Base-by-base conservation (phyloP, 345 rosid genomes). In the Aethionema arabicum region DNA sequence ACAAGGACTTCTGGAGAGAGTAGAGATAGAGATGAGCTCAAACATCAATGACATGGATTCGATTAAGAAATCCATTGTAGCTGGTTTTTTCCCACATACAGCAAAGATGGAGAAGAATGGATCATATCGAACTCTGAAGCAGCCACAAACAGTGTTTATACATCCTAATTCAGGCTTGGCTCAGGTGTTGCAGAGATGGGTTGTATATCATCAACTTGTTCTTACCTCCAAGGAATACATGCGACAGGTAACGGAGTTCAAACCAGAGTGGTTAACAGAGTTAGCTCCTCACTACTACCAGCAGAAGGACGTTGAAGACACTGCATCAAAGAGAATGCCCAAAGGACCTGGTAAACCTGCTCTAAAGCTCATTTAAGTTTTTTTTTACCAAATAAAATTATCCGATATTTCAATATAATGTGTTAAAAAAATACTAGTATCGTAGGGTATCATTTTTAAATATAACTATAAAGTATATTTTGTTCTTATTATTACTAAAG, bases 251-350 rank as follows among this genome's bases (percentile, higher is more conserved):
- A 86, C 96, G 11, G 97, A 95, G 68, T 84, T 90, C 66, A 95
- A 88, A 74, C 99, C 99, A 4, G 99, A 95, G 36, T 95, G 99
- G 97, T 79, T 95, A 76, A 87, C 88, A 47, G 99, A 95, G 77
- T 84, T 90, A 73, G 97, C 96, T 11, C 99, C 97, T 1, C 97
- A 95, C 60, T 95, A 74, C 72, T 95, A 90, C 81, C 96, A 95
- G 79, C 63, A 70, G 72, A 90, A 95, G 83, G 99, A 95, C 64
- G 99, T 95, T 32, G 99, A 95, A 72, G 99, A 95, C 73, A 35
- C 76, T 16, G 75, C 69, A 16, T 73, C 95, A 10, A 92, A 89
- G 85, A 87, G 89, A 73, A 80, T 85, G 93, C 98, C 97, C 7
- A 79, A 79, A 60, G 93, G 89, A 56, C 53, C 67, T 62, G 77